A percentile compares a stretch with the other conserved stretches of the same genome.
Conservation (phyloP, 305 asterid genomes). For the Fraxinus platypoda region DNA sequence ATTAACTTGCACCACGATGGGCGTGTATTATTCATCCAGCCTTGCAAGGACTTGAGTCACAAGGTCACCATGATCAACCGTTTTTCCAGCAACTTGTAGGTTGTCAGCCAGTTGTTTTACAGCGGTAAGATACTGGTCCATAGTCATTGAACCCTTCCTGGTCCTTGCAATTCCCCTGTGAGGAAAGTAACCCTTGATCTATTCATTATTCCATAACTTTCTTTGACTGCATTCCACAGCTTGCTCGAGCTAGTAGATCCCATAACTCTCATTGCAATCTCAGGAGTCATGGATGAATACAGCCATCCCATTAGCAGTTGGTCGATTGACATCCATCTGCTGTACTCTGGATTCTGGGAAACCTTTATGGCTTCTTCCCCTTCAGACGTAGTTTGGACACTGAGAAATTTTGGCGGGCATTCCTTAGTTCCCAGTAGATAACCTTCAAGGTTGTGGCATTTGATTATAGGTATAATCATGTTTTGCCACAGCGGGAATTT, state of each 20-base stretch:
- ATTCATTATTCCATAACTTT: background rate
- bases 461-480: too few relatives aligned
- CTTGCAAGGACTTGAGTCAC: too few relatives aligned
- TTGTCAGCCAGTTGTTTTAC: too few relatives aligned
- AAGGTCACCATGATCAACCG: too few relatives aligned
- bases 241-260: background rate
- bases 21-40: too few relatives aligned
- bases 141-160: background rate
- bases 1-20: too few relatives aligned
- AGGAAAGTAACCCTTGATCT: background rate
- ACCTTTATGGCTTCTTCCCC: background rate
- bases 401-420: background rate
- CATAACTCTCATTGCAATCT: background rate
- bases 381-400: background rate
- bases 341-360: background rate
- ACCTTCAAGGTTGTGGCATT: background rate
- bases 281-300: background rate
- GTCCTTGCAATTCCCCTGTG: background rate
- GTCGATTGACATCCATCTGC: too few relatives aligned
- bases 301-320: background rate
- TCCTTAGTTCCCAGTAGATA: background rate
- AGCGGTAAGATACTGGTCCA: too few relatives aligned
- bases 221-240: background rate
- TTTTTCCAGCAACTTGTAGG: background rate
- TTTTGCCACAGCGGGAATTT: too few relatives aligned